A percentile compares a stretch with the other conserved stretches of the same genome.
Conservation (phyloP, 208 protist genomes). For the Wallacemonas sp. region DNA sequence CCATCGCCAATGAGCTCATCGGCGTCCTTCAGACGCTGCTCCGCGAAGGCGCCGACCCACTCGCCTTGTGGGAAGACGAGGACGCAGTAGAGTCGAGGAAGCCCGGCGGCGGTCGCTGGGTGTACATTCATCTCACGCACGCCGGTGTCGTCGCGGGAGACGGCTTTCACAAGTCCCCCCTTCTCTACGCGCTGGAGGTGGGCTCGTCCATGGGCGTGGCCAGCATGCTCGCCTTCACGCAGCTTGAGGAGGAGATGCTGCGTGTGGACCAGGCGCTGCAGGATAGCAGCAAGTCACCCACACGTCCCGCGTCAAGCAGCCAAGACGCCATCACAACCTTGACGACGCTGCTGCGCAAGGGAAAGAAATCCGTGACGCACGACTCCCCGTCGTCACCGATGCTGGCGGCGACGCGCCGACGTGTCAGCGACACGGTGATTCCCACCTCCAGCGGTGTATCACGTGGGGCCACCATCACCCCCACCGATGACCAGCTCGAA, state of each 20-base stretch:
- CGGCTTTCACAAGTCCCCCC: constrained; percentile 27
- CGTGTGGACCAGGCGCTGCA: background rate
- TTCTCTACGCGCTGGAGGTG: constrained; percentile 35
- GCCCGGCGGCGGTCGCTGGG: constrained; percentile 13
- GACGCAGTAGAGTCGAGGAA: background rate
- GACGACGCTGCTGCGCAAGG: constrained; percentile 1
- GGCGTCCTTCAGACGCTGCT: constrained; percentile 37
- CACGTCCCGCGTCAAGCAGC: background rate
- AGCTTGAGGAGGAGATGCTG: constrained; percentile 4
- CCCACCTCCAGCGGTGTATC: too few relatives aligned
- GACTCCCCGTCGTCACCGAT: too few relatives aligned
- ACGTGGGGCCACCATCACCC: too few relatives aligned
- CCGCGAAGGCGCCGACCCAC: constrained; percentile 31
- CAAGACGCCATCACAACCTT: background rate
- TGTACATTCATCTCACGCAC: constrained; percentile 30
- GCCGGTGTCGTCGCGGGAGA: constrained; percentile 21
- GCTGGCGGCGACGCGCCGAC: too few relatives aligned
- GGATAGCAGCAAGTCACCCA: background rate
- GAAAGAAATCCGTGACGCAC: too few relatives aligned
- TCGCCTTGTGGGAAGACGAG: constrained; percentile 11
- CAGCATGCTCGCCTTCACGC: constrained; percentile 28
- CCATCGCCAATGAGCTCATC: constrained; percentile 24
- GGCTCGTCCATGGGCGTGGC: constrained; percentile 23
- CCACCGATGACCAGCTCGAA: too few relatives aligned
- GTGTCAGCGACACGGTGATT: too few relatives aligned